phyloP scores from a whole-genome alignment of 805 yeast species.

The Blastobotrys chiropterorum region DNA sequence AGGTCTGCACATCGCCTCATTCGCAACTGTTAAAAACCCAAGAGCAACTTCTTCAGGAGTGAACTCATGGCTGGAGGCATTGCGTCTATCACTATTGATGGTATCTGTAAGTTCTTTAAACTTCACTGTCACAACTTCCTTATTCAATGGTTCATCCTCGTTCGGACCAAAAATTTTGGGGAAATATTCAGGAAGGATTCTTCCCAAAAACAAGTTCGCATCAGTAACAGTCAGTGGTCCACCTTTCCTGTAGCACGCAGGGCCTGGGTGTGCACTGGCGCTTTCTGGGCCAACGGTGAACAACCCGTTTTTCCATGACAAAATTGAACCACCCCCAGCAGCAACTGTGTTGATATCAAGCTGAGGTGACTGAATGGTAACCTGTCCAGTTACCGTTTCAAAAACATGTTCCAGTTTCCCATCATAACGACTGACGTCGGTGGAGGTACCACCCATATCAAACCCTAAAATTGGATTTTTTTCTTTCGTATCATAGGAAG shows the following conservation, averaged over 20 bases:
- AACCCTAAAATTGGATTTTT: constrained; percentile 62
- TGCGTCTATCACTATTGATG: constrained; percentile 47
- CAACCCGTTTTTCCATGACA: constrained; percentile 62
- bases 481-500: constrained; percentile 48
- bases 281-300: constrained; percentile 83
- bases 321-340: constrained; percentile 76
- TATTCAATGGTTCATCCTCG: constrained; percentile 65
- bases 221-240: constrained; percentile 84
- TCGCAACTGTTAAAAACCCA: constrained; percentile 79
- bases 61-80: constrained; percentile 33
- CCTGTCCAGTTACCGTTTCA: constrained; percentile 79
- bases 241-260: constrained; percentile 81
- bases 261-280: constrained; percentile 86
- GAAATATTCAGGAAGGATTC: constrained; percentile 66
- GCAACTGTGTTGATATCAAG: constrained; percentile 77
- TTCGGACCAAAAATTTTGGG: constrained; percentile 81
- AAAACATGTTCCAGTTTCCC: constrained; percentile 73
- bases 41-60: constrained; percentile 65
- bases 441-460: constrained; percentile 90
- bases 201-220: constrained; percentile 68
- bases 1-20: constrained; percentile 88
- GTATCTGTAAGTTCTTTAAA: constrained; percentile 48
- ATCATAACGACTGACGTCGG: constrained; percentile 70
- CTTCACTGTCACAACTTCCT: constrained; percentile 42
- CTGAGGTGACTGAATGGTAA: constrained; percentile 79